Evolutionary conservation across 495 filamentous ascomycete species (phyloP).

Genomic region (Xylaria cubensis): DNA sequence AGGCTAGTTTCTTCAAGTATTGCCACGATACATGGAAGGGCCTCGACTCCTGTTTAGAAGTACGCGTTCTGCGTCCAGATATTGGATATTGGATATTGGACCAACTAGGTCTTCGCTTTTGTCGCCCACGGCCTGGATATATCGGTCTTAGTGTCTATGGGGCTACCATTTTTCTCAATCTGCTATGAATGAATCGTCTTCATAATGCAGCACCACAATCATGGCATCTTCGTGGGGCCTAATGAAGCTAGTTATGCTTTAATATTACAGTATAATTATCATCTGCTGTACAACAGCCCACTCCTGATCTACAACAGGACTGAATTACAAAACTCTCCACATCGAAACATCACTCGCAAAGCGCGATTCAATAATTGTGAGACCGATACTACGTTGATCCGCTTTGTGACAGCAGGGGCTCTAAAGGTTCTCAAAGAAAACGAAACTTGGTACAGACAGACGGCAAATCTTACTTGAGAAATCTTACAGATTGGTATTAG

Average conservation of each 20-base stretch:
- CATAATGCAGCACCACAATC: background rate
- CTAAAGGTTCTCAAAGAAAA: background rate
- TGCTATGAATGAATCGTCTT: background rate
- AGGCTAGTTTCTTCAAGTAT: background rate
- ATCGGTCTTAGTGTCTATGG: background rate
- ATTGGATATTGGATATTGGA: background rate
- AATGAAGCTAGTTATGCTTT: conserved; percentile 8
- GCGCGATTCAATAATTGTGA: conserved; percentile 15
- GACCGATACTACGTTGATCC: conserved; percentile 19
- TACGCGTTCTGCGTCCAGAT: background rate
- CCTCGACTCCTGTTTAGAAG: background rate
- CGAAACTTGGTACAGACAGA: conserved; percentile 4
- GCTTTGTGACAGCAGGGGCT: conserved; percentile 13
- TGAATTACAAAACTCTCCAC: conserved; percentile 9
- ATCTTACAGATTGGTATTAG: background rate
- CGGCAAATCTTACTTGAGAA: background rate
- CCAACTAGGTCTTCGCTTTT: background rate
- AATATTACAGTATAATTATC: background rate
- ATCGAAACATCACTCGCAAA: conserved; percentile 6
- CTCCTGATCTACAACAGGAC: conserved; percentile 6
- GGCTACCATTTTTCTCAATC: background rate
- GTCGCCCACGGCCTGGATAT: background rate
- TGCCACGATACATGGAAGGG: background rate
- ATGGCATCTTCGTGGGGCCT: background rate
- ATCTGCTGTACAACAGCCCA: background rate